Evolutionary conservation across 2,329 filamentous ascomycete species (phyloP).

Genomic region (Trichoderma sp.): DNA sequence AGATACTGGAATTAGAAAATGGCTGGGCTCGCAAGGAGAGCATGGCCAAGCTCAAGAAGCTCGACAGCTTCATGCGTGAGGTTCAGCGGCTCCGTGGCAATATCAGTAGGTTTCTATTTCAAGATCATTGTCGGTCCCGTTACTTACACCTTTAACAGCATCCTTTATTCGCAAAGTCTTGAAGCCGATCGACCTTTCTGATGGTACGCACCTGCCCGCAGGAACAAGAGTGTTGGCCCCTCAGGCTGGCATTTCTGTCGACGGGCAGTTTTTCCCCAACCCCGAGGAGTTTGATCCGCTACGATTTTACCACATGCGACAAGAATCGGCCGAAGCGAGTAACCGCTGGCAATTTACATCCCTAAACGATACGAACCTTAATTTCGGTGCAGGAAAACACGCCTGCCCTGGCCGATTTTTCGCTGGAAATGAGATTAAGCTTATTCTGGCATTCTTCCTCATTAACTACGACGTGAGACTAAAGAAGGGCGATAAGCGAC

Average conservation of each 20-base stretch:
- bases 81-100: slow-evolving; percentile 40
- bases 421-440: slow-evolving; percentile 49
- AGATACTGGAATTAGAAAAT: slow-evolving; percentile 40
- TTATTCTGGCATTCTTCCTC: slow-evolving; percentile 46
- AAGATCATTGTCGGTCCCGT: not conserved
- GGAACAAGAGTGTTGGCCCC: slow-evolving; percentile 44
- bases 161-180: slow-evolving; percentile 47
- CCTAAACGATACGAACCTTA: slow-evolving; percentile 41
- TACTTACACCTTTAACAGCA: slow-evolving; percentile 31
- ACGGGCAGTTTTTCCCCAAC: slow-evolving; percentile 39
- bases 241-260: slow-evolving; percentile 41
- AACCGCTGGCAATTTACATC: slow-evolving; percentile 45
- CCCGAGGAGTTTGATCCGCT: slow-evolving; percentile 47
- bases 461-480: slow-evolving; percentile 48
- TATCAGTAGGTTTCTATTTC: slow-evolving; percentile 35
- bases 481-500: slow-evolving; percentile 35
- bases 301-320: slow-evolving; percentile 47
- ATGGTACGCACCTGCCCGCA: slow-evolving; percentile 42
- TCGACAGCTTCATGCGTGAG: slow-evolving; percentile 51
- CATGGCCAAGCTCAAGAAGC: slow-evolving; percentile 44
- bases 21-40: slow-evolving; percentile 43
- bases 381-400: slow-evolving; percentile 48
- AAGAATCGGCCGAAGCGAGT: slow-evolving; percentile 37
- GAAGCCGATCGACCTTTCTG: slow-evolving; percentile 44
- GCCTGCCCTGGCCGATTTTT: slow-evolving; percentile 50